A percentile compares a stretch with the other conserved stretches of the same genome.
Evolutionary conservation across 768 basidiomycete genomes (phyloP).

Genomic region (Boletus vinaceobasis): DNA sequence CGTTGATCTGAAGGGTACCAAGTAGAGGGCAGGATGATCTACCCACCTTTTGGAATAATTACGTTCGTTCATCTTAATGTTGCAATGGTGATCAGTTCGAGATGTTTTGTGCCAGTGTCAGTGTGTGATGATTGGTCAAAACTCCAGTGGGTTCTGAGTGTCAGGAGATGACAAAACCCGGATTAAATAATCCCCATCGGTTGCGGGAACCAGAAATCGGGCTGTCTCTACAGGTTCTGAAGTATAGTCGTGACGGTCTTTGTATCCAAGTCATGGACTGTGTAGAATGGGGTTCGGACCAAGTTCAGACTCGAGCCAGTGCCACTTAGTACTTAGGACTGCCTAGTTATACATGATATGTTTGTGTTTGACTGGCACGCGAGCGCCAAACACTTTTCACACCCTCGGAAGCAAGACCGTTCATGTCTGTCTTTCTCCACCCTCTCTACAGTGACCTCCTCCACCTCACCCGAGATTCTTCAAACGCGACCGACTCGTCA

Average conservation of each 20-base stretch:
- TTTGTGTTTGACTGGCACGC: neutral
- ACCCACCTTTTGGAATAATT: neutral
- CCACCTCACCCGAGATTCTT: conserved; percentile 12
- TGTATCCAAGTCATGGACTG: neutral
- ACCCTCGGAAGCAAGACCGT: neutral
- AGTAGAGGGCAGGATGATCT: neutral
- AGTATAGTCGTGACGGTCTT: neutral
- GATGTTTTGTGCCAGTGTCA: neutral
- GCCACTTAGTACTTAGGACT: too few relatives aligned
- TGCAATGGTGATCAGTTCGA: neutral
- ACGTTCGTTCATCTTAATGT: neutral
- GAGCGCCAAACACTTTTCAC: neutral
- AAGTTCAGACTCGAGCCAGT: too few relatives aligned
- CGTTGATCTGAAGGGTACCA: neutral
- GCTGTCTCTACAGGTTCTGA: neutral
- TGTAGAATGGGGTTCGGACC: neutral
- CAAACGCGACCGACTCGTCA: conserved; percentile 13
- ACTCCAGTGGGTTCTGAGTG: neutral
- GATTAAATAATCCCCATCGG: neutral
- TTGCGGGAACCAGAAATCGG: neutral
- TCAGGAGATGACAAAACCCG: neutral
- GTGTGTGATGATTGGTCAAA: neutral
- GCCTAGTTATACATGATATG: too few relatives aligned
- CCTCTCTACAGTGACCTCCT: conserved; percentile 23
- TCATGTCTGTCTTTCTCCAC: conserved; percentile 23